A percentile compares a stretch with the other conserved stretches of the same genome.
These are phyloP conservation scores for Tranzscheliella williamsii DNA, from an alignment of 1,284 basidiomycete genomes.

Conservation along the genomic window DNA sequence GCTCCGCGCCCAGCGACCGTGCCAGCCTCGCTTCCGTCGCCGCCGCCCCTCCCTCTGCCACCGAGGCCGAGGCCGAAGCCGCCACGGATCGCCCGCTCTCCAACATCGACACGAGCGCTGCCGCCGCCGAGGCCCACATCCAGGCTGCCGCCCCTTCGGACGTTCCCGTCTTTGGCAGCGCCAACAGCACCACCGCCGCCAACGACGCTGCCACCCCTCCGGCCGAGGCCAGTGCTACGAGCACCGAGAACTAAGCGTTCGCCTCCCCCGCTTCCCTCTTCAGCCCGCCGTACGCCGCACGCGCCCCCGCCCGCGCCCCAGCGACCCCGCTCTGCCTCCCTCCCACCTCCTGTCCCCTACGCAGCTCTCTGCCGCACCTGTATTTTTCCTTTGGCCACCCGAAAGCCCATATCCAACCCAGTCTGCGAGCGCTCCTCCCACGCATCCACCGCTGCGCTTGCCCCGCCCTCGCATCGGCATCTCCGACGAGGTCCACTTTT, in stretches of 20 bases:
- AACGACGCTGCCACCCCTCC: neutral
- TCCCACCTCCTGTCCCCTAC: no score
- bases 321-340: no score
- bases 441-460: no score
- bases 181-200: slow-evolving; percentile 3
- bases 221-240: slow-evolving; percentile 1
- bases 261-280: no score
- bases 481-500: no score
- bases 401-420: no score
- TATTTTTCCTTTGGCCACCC: no score
- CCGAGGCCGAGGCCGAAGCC: neutral
- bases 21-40: neutral
- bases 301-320: no score
- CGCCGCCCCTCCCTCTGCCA: slow-evolving; percentile 4
- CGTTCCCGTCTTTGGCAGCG: slow-evolving; percentile 4
- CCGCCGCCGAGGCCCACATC: neutral
- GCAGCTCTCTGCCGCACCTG: no score
- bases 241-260: neutral
- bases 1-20: slow-evolving; percentile 3
- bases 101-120: slow-evolving; percentile 21
- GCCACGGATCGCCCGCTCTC: slow-evolving; percentile 1
- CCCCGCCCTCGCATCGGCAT: no score
- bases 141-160: neutral
- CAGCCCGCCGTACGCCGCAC: no score
- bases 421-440: no score